Base-by-base conservation (phyloP, 805 yeast species). In the Maudiozyma barnettii region DNA sequence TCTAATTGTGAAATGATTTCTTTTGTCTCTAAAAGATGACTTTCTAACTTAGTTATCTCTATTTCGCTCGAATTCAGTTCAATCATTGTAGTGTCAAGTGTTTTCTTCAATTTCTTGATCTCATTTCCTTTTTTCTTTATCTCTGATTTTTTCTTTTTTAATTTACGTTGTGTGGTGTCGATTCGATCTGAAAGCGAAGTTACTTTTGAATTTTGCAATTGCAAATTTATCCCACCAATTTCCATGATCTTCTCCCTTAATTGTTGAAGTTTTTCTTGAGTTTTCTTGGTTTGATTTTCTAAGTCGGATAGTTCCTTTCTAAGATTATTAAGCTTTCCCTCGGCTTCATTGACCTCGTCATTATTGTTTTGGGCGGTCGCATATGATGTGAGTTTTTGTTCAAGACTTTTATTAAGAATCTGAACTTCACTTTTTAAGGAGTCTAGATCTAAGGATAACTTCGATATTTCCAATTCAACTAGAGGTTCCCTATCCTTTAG, bases 191-290 rank as follows among this genome's bases (percentile, higher is more conserved):
- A 70, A 31, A 84, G 70, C 1, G 95, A 83, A 55, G 81, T 89
- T 8, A 93, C 96, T 58, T 80, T 84, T 1, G 95, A 77, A 51
- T 79, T 83, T 57, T 89, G 96, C 50, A 84, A 63, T 48, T 86
- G 79, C 52, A 93, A 71, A 51, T 80, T 80, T 8, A 85, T 82
- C 50, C 99, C 99, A 46, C 99, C 99, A 46, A 87, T 82, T 44
- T 84, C 82, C 85, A 90, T 79, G 37, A 93, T 87, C 58, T 81
- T 75, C 48, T 82, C 85, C 54, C 88, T 90, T 3, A 90, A 66
- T 0, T 55, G 71, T 12, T 73, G 71, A 38, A 93, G 84, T 48
- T 76, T 71, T 6, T 64, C 50, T 12, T 58, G 59, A 79, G 86
- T 39, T 77, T 64, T 30, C 23, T 69, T 65, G 53, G 89, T 78